phyloP scores from a whole-genome alignment of 2,329 filamentous ascomycete genomes.

The Verruconis gallopava region DNA sequence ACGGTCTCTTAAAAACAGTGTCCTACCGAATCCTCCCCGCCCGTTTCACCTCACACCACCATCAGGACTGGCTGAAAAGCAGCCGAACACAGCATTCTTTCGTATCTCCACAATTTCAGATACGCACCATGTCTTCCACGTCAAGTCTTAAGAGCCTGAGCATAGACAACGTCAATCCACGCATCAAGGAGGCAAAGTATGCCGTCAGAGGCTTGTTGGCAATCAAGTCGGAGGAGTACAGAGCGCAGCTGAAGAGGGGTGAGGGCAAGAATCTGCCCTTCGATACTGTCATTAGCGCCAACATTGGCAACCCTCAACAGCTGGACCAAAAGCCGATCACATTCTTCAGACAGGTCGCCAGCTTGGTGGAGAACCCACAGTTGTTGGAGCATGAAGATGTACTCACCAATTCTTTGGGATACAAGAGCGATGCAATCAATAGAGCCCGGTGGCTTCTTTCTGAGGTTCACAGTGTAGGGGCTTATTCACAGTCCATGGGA shows the following conservation, averaged over 20 bases:
- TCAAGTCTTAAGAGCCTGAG: conserved; percentile 36
- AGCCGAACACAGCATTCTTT: background rate
- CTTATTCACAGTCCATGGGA: conserved; percentile 91
- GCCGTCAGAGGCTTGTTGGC: conserved; percentile 93
- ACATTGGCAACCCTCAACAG: conserved; percentile 98
- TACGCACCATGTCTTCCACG: conserved; percentile 7
- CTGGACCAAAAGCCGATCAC: conserved; percentile 98
- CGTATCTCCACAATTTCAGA: background rate
- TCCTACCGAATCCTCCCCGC: background rate
- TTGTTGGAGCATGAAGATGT: conserved; percentile 73
- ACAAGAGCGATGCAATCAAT: conserved; percentile 79
- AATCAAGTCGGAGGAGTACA: conserved; percentile 83
- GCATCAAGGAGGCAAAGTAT: conserved; percentile 81
- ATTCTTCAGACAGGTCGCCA: conserved; percentile 95
- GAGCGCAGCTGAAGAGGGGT: conserved; percentile 51
- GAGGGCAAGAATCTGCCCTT: conserved; percentile 63
- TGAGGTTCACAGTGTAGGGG: conserved; percentile 80
- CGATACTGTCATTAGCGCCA: conserved; percentile 82
- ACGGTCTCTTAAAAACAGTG: background rate
- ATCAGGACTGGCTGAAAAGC: background rate
- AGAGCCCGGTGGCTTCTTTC: conserved; percentile 69
- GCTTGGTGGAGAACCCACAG: conserved; percentile 77
- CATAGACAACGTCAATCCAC: conserved; percentile 81
- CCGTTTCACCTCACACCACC: background rate
- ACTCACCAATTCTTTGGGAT: conserved; percentile 63